These are phyloP conservation scores for Botrytis byssoidea DNA, from an alignment of 2,329 filamentous ascomycete genomes.

Conservation along the genomic window DNA sequence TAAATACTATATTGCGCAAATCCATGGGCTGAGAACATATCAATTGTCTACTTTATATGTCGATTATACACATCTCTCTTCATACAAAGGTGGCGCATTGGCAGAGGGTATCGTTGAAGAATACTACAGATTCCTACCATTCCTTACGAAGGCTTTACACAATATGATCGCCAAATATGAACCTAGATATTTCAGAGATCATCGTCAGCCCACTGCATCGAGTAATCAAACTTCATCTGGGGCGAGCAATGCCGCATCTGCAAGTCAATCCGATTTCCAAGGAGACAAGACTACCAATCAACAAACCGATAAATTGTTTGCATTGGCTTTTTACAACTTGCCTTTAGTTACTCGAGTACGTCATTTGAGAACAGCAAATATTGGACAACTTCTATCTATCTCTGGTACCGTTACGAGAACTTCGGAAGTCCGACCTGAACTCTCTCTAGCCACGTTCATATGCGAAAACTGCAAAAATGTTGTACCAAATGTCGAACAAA, in stretches of 20 bases:
- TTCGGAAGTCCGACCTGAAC: slow-evolving; percentile 91
- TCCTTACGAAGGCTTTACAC: slow-evolving; percentile 83
- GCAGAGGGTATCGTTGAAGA: slow-evolving; percentile 83
- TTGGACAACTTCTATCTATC: slow-evolving; percentile 90
- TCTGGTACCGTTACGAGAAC: slow-evolving; percentile 96
- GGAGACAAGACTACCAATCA: slow-evolving; percentile 81
- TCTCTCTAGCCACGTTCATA: slow-evolving; percentile 87
- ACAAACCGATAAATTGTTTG: slow-evolving; percentile 95
- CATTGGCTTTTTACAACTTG: slow-evolving; percentile 73
- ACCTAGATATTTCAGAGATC: slow-evolving; percentile 88
- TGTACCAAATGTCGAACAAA: slow-evolving; percentile 91
- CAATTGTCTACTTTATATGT: slow-evolving; percentile 83
- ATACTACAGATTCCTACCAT: slow-evolving; percentile 94
- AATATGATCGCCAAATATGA: slow-evolving; percentile 94
- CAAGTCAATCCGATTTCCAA: slow-evolving; percentile 60
- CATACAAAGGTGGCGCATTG: slow-evolving; percentile 74
- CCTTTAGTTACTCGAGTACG: slow-evolving; percentile 45
- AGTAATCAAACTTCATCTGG: slow-evolving; percentile 70
- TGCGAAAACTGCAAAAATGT: slow-evolving; percentile 85
- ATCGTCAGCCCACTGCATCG: slow-evolving; percentile 78
- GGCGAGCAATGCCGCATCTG: slow-evolving; percentile 59
- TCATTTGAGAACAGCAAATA: slow-evolving; percentile 75
- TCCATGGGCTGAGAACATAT: slow-evolving; percentile 71
- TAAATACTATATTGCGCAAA: slow-evolving; percentile 82
- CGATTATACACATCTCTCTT: slow-evolving; percentile 79